Conservation (phyloP, 2,329 filamentous ascomycete species). For the Purpureocillium lavendulum region DNA sequence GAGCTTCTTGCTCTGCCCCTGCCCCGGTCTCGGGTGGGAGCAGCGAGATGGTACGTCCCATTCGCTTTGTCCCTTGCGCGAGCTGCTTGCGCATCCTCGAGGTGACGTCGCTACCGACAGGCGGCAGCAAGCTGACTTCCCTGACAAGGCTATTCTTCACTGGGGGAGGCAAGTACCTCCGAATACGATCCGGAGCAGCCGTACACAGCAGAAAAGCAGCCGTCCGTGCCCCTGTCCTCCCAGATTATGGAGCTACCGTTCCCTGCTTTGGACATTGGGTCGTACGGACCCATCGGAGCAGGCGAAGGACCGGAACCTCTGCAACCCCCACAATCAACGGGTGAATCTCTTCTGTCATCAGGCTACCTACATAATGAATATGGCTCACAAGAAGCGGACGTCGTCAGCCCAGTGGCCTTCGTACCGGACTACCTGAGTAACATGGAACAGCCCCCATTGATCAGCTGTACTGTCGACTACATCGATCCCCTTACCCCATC, state of each 20-base stretch:
- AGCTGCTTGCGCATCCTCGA: too few species aligned
- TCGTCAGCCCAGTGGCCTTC: background rate
- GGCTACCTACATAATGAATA: background rate
- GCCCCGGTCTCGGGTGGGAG: slow-evolving; percentile 19
- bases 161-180: slow-evolving; percentile 15
- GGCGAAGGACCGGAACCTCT: too few species aligned
- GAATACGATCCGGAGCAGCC: slow-evolving; percentile 20
- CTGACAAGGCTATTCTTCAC: slow-evolving; percentile 23
- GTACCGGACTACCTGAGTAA: background rate
- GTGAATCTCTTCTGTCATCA: too few species aligned
- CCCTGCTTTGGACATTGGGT: background rate
- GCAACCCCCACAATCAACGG: too few species aligned
- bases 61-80: background rate
- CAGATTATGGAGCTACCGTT: background rate
- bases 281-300: too few species aligned
- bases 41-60: slow-evolving; percentile 20
- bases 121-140: too few species aligned
- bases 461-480: background rate
- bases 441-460: background rate
- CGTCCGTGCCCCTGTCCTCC: slow-evolving; percentile 7
- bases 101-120: too few species aligned
- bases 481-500: background rate
- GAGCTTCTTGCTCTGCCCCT: slow-evolving; percentile 19
- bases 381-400: background rate
- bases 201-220: slow-evolving; percentile 20